A percentile compares a stretch with the other conserved stretches of the same genome.
phyloP scores from a whole-genome alignment of 2,329 filamentous ascomycete genomes.

The Colletotrichum tropicale region DNA sequence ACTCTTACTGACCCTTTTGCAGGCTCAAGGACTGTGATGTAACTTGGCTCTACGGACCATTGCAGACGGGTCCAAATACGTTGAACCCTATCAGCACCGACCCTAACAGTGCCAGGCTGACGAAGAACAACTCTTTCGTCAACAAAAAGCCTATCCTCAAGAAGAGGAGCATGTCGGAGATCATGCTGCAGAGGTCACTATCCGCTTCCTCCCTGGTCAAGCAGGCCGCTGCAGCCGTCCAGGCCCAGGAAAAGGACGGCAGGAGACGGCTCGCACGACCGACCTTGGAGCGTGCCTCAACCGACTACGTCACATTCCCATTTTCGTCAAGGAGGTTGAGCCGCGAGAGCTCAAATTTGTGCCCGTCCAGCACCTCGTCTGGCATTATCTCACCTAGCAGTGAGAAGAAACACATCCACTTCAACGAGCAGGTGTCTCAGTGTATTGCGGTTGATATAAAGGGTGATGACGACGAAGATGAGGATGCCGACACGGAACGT shows the following conservation, averaged over 20 bases:
- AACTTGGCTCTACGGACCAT: constrained; percentile 94
- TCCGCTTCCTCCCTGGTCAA: constrained; percentile 89
- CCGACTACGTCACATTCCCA: constrained; percentile 71
- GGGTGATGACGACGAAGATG: constrained; percentile 75
- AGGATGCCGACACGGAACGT: constrained; percentile 46
- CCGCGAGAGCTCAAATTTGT: constrained; percentile 66
- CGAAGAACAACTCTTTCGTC: constrained; percentile 67
- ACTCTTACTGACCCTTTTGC: constrained; percentile 16
- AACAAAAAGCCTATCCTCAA: constrained; percentile 91
- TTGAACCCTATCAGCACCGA: constrained; percentile 50
- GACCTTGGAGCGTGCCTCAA: constrained; percentile 65
- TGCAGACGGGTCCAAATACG: constrained; percentile 74
- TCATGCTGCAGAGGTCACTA: constrained; percentile 88
- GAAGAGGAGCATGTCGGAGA: constrained; percentile 94
- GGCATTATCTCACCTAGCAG: constrained; percentile 67
- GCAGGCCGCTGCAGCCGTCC: constrained; percentile 84
- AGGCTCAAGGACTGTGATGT: constrained; percentile 98
- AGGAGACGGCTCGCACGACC: constrained; percentile 53
- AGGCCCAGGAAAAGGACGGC: constrained; percentile 74
- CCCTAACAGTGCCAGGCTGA: constrained; percentile 46
- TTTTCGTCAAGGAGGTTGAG: constrained; percentile 67
- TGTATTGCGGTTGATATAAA: constrained; percentile 93
- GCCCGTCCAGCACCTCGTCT: constrained; percentile 73
- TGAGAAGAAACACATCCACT: constrained; percentile 87
- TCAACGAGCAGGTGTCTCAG: constrained; percentile 94